Base-by-base conservation (phyloP, 2,329 filamentous ascomycete species). In the Clonostachys rhizophaga region DNA sequence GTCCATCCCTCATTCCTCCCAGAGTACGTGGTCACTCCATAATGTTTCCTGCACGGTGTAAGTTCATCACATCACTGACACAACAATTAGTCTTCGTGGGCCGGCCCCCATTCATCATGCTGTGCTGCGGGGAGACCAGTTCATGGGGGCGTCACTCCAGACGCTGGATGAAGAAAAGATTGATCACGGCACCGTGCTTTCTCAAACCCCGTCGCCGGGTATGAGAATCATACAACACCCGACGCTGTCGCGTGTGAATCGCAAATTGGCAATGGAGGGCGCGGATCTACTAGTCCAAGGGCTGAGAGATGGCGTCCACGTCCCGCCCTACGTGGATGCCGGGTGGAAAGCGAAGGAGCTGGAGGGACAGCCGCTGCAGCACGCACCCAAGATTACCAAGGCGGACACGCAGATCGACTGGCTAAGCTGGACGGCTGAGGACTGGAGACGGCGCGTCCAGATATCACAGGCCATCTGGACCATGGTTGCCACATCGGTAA, bases 1-100 rank as follows among this genome's bases (percentile, higher is more conserved):
- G 78, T 99, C 3, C 94, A 99, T 60, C 94, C 94, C 2, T 97
- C 92, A 1, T 69, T 96, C 30, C 78, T 99, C 13, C 92, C 91
- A 5, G 86, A 94, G 84, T 89, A 72, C 55, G 73, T 60, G 42
- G 35, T 44, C 2, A 43, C 9, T 24, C 24, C 24, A 30, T 3
- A 10, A 30, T 30, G 24, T 10, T 30, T 8, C 24, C 9, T 10
- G 24, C 9, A 30, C 24, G 24, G 24, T 30, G 24, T 10, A 30
- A 30, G 24, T 4, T 5, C 8, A 30, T 30, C 24, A 30, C 24
- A 30, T 30, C 24, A 10, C 24, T 30, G 24, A 30, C 24, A 30
- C 24, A 10, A 10, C 24, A 30, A 5, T 35, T 48, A 89, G 86
- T 61, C 82, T 96, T 49, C 84, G 87, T 49, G 94, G 94, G 3